Evolutionary conservation across 768 basidiomycete species (phyloP).

Genomic region (Mycena floridula): DNA sequence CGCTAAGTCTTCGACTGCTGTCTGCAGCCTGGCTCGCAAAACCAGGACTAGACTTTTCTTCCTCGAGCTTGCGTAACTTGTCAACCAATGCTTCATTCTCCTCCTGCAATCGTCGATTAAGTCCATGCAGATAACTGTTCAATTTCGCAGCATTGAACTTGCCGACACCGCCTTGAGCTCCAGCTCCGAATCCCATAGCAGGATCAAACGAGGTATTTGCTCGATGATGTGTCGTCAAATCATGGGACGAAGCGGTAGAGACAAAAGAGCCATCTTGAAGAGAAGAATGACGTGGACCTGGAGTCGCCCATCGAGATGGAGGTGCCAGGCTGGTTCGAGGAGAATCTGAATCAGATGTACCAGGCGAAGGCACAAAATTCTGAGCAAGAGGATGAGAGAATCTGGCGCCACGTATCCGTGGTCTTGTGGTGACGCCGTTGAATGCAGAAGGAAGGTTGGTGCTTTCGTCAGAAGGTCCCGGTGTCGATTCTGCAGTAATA

Average conservation of each 20-base stretch:
- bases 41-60: constrained; percentile 26
- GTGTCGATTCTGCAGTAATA: constrained; percentile 27
- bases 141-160: constrained; percentile 82
- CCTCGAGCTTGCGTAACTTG: constrained; percentile 48
- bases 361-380: constrained; percentile 34
- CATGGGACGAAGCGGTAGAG: constrained; percentile 84
- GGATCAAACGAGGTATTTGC: constrained; percentile 89
- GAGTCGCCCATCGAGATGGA: constrained; percentile 24
- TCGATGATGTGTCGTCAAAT: constrained; percentile 72
- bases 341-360: constrained; percentile 30
- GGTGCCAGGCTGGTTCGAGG: constrained; percentile 12
- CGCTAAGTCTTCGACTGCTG: constrained; percentile 28
- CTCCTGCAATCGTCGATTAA: constrained; percentile 78
- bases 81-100: constrained; percentile 71
- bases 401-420: constrained; percentile 37
- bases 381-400: constrained; percentile 66
- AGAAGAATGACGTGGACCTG: constrained; percentile 24
- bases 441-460: constrained; percentile 45
- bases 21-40: constrained; percentile 20
- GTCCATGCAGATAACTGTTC: constrained; percentile 79
- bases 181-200: constrained; percentile 64
- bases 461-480: constrained; percentile 13
- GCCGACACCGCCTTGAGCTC: constrained; percentile 59
- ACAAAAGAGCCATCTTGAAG: constrained; percentile 62
- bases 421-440: constrained; percentile 59